Percentiles rank a stretch among this genome's conserved stretches.
Conservation (phyloP, 169 alveolate genomes). For the Plasmodium sp. region DNA sequence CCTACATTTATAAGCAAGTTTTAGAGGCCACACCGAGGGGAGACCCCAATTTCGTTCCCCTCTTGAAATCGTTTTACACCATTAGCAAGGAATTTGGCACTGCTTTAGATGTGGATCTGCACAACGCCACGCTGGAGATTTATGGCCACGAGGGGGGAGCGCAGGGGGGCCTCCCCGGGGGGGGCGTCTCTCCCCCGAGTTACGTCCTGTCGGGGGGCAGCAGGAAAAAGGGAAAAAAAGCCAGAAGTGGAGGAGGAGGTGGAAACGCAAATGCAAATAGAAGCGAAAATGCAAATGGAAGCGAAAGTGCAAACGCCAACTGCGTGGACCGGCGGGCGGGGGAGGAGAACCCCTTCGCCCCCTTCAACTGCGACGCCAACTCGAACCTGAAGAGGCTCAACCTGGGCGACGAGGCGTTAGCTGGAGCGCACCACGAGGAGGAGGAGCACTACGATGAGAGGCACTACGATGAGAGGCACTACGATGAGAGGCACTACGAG, state of each 20-base stretch:
- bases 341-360: background rate
- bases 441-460: too few species aligned
- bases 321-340: background rate
- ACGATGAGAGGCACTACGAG: too few species aligned
- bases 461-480: too few species aligned
- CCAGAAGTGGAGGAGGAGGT: background rate
- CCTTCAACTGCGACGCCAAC: background rate
- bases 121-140: background rate
- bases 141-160: background rate
- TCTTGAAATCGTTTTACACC: slow-evolving; percentile 18
- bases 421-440: background rate
- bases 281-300: background rate
- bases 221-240: background rate
- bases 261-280: background rate
- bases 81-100: slow-evolving; percentile 6
- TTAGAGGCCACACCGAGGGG: background rate
- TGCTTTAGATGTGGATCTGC: background rate
- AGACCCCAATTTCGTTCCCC: background rate
- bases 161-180: background rate
- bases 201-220: background rate
- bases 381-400: slow-evolving; percentile 17
- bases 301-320: too few species aligned
- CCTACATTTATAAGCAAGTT: background rate
- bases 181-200: background rate
- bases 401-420: background rate